A percentile compares a stretch with the other conserved stretches of the same genome.
These are phyloP conservation scores for Santalum album DNA, from an alignment of 164 flowering plant genomes.

Conservation along the genomic window DNA sequence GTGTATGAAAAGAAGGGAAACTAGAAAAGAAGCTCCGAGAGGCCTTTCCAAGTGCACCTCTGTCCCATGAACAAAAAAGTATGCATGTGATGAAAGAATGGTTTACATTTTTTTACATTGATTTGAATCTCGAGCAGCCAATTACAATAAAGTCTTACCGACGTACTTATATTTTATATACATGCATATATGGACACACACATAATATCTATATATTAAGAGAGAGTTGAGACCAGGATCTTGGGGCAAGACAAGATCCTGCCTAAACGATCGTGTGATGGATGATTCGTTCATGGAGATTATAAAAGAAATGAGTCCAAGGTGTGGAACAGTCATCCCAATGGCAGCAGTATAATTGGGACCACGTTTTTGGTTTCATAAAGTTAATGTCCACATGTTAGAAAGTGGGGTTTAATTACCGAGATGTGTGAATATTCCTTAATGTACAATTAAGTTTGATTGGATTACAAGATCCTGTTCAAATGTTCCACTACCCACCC, in stretches of 20 bases:
- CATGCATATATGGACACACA: too few relatives aligned
- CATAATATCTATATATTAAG: too few relatives aligned
- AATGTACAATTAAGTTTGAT: conserved; percentile 2
- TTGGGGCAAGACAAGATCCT: conserved; percentile 31
- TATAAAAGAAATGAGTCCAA: conserved; percentile 9
- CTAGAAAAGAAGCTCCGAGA: conserved; percentile 10
- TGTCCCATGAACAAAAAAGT: background rate
- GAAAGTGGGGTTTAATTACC: background rate
- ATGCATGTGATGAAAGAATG: conserved; percentile 26
- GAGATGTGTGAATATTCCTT: background rate
- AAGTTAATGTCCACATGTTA: conserved; percentile 6
- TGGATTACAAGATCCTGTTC: conserved; percentile 9
- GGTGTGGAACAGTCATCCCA: conserved; percentile 12
- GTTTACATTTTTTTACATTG: conserved; percentile 8
- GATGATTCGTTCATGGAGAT: conserved; percentile 6
- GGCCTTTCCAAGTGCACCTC: conserved; percentile 9
- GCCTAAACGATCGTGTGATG: conserved; percentile 26
- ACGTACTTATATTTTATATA: conserved; percentile 14
- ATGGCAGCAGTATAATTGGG: conserved; percentile 32
- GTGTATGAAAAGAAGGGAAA: conserved; percentile 5
- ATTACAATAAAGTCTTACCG: conserved; percentile 9
- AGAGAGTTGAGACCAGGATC: conserved; percentile 8
- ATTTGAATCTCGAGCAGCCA: conserved; percentile 14
- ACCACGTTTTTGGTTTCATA: conserved; percentile 26
- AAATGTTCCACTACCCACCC: background rate